These are phyloP conservation scores for Fomitopsis betulina DNA, from an alignment of 1,284 basidiomycete species.

Conservation along the genomic window DNA sequence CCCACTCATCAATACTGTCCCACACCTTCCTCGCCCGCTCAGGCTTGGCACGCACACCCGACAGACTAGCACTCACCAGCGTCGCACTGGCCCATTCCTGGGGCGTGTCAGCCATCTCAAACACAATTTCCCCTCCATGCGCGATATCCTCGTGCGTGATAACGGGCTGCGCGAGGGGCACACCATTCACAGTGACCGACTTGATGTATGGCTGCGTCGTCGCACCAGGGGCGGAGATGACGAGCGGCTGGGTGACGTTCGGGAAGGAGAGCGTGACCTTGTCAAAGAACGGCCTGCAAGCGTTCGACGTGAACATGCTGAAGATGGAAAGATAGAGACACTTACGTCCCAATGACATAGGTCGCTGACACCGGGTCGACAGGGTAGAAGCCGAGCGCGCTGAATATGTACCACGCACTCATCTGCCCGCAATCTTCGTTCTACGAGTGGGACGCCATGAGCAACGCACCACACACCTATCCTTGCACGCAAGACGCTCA, in stretches of 20 bases:
- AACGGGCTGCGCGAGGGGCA: slow-evolving; percentile 35
- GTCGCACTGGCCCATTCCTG: slow-evolving; percentile 26
- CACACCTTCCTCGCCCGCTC: not conserved
- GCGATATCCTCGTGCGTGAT: slow-evolving; percentile 55
- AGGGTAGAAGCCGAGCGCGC: slow-evolving; percentile 82
- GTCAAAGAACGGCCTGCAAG: slow-evolving; percentile 62
- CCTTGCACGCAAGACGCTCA: slow-evolving; percentile 25
- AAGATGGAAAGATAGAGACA: slow-evolving; percentile 15
- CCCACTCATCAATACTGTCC: not conserved
- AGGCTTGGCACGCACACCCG: not conserved
- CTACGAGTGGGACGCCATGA: slow-evolving; percentile 27
- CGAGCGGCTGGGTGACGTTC: slow-evolving; percentile 33
- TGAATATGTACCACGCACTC: slow-evolving; percentile 85
- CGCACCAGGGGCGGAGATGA: slow-evolving; percentile 51
- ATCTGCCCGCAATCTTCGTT: slow-evolving; percentile 91
- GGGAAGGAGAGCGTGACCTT: slow-evolving; percentile 55
- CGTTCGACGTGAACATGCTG: not conserved
- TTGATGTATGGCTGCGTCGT: slow-evolving; percentile 54
- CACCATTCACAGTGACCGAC: slow-evolving; percentile 51
- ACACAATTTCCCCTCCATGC: slow-evolving; percentile 52
- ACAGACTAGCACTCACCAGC: slow-evolving; percentile 13
- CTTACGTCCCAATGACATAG: slow-evolving; percentile 69
- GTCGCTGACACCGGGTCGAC: slow-evolving; percentile 74
- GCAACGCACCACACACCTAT: not conserved
- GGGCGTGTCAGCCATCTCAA: slow-evolving; percentile 59